Evolutionary conservation across 2,329 filamentous ascomycete species (phyloP).

Genomic region (Podosphaera fusca): DNA sequence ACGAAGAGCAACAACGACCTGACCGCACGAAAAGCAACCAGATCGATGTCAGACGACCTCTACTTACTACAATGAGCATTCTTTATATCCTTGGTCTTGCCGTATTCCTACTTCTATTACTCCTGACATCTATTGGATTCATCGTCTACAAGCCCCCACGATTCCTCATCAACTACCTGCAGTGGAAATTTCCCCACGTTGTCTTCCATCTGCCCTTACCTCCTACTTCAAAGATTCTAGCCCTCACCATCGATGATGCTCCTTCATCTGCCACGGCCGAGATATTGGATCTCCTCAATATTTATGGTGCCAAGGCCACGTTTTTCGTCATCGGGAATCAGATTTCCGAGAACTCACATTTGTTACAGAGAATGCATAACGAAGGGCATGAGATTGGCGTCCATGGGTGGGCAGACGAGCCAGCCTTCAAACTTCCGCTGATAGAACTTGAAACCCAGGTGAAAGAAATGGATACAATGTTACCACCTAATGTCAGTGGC

Average conservation of each 20-base stretch:
- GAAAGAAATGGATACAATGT: slow-evolving; percentile 31
- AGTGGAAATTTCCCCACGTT: slow-evolving; percentile 51
- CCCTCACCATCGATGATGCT: slow-evolving; percentile 70
- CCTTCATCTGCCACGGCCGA: slow-evolving; percentile 49
- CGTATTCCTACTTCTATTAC: slow-evolving; percentile 6
- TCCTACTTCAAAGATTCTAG: slow-evolving; percentile 38
- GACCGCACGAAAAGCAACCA: not conserved
- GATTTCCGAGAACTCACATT: slow-evolving; percentile 30
- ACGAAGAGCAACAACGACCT: slow-evolving; percentile 9
- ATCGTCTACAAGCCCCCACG: slow-evolving; percentile 59
- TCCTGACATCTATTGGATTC: slow-evolving; percentile 28
- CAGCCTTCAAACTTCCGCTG: slow-evolving; percentile 37
- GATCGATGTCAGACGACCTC: not conserved
- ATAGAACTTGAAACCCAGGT: slow-evolving; percentile 40
- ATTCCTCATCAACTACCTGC: slow-evolving; percentile 47
- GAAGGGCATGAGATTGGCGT: slow-evolving; percentile 56
- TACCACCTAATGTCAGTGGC: slow-evolving; percentile 25
- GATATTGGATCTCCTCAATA: slow-evolving; percentile 44
- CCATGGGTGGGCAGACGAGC: slow-evolving; percentile 75
- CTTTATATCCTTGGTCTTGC: slow-evolving; percentile 7
- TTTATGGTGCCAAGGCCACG: slow-evolving; percentile 48
- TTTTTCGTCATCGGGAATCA: slow-evolving; percentile 79
- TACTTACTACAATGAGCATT: not conserved
- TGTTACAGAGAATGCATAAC: slow-evolving; percentile 33
- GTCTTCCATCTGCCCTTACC: slow-evolving; percentile 44